Evolutionary conservation across 2,329 filamentous ascomycete genomes (phyloP), one percentile per base, ranked within the genome.

Genomic region (Aureobasidium vineae): DNA sequence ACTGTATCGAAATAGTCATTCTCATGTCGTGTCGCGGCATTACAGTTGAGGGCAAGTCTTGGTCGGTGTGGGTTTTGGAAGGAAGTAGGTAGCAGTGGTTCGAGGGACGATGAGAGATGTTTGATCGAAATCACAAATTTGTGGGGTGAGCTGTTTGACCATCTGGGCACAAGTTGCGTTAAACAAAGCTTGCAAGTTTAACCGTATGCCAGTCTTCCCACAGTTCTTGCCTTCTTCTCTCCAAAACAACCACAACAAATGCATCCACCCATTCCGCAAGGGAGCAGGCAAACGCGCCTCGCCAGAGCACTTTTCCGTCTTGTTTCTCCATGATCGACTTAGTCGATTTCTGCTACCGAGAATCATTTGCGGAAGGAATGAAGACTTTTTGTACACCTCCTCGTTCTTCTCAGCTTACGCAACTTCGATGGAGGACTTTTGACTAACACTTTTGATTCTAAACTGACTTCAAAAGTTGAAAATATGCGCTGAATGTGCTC

Each of bases 101-200:
- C 1, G 5, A 15, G 6, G 43, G 19, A 21, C 5, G 26, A 13
- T 1, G 23, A 15, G 15, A 31, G 26, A 28, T 50, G 47, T 50
- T 50, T 19, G 15, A 16, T 3, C 16, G 6, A 31, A 7, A 5
- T 26, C 23, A 23, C 13, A 15, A 28, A 8, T 21, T 23, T 31
- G 47, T 52, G 49, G 49, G 28, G 49, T 47, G 7, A 33, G 49
- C 49, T 52, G 49, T 52, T 52, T 52, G 49, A n/a, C 49, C 6
- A n/a, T 3, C 6, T 52, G 26, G 8, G 23, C 19, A 7, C 16
- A 50, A 50, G 28, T 28, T 31, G 23, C 15, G 47, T 16, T 31
- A 26, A 28, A 28, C 47, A 15, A 10, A 52, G 15, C 49, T 33
- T 31, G 26, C 47, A 52, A 31, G 49, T 52, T 52, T 33, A 52